Evolutionary conservation across 192 early-diverging fungal species (phyloP), one percentile per base, ranked within the genome.

Genomic region (Mortierella antarctica): DNA sequence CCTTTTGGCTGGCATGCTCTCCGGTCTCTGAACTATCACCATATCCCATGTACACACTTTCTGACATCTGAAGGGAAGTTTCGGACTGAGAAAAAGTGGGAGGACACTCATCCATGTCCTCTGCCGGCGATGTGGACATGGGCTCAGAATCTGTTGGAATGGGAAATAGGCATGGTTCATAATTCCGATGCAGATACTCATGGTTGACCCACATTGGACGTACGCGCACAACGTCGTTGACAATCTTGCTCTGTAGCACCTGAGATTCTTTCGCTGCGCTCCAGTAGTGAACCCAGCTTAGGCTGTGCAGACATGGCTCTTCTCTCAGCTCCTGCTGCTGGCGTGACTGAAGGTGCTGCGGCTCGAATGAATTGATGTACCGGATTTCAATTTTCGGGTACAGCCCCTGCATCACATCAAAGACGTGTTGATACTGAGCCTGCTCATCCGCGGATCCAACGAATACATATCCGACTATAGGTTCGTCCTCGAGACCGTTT

Each of bases 261-360:
- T 80, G 77, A 0, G 77, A 80, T 55, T 80, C 77, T 31, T 80
- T 80, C 15, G 77, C 77, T 2, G 77, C 77, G 23, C 77, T 80
- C 77, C 77, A 80, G 18, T 80, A 80, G 21, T 80, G 77, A 11
- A 80, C 57, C 77, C 77, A 72, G 44, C 77, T 80, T 15, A 80
- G 44, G 21, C 54, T 67, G 17, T 80, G 70, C 14, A 80, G 50
- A 41, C 70, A 80, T 2, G 70, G 65, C 8, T 80, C 77, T 13
- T 72, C 77, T 44, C 58, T 48, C 8, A 80, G 48, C 17, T 72
- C 77, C 7, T 68, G 77, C 54, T 80, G 77, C 20, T 71, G 69
- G 10, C 64, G 70, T 31, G 77, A 72, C 60, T 80, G 77, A 10
- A 67, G 60, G 21, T 80, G 59, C 44, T 68, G 58, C 2, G 77